Base-by-base conservation (phyloP, 768 basidiomycete species). In the Leccinum ochraceum region DNA sequence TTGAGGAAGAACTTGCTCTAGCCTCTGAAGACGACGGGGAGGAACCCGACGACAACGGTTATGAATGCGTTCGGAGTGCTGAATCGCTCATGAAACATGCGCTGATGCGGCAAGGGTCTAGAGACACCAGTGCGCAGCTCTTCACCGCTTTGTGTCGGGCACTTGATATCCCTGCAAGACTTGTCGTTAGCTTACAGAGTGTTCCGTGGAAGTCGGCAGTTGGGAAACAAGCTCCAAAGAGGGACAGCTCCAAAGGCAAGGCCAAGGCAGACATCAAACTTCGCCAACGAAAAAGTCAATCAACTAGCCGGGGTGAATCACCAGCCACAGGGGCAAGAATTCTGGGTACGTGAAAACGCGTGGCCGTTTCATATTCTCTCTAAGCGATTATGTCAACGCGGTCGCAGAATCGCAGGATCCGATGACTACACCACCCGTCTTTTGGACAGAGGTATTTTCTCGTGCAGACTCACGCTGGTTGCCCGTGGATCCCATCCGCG, bases 371-470 rank as follows among this genome's bases (percentile, higher is more conserved):
- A 59, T 46, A 26, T 53, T 42, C 68, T 70, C n/a, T 52, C 42
- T 66, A 60, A 66, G 62, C 59, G 64, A 60, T 66, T 66, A 61
- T 69, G 69, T 68, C 64, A 71, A 63, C 46, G 8, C 49, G 10
- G 63, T 54, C 22, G 9, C 61, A 74, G 74, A 64, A 55, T 62
- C 70, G 2, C 63, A 58, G 32, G 83, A 90, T 74, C 88, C 88
- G 54, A 77, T 75, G 39, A 80, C 63, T 56, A 86, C 86, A 10
- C 88, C 94, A 3, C 95, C 96, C 1, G 88, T 95, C 4, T 93
- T 95, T 74, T 99, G 97, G 97, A 92, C 91, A 0, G 97, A 99
- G 74, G 92, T 97, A 0, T 99, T 95, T 76, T 95, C 94, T 8
- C 87, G 92, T 22, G 86, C 95, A 7, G 94, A 97, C 76, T 85